Conservation (phyloP, 2,329 filamentous ascomycete species). For the Phialophora verrucosa region DNA sequence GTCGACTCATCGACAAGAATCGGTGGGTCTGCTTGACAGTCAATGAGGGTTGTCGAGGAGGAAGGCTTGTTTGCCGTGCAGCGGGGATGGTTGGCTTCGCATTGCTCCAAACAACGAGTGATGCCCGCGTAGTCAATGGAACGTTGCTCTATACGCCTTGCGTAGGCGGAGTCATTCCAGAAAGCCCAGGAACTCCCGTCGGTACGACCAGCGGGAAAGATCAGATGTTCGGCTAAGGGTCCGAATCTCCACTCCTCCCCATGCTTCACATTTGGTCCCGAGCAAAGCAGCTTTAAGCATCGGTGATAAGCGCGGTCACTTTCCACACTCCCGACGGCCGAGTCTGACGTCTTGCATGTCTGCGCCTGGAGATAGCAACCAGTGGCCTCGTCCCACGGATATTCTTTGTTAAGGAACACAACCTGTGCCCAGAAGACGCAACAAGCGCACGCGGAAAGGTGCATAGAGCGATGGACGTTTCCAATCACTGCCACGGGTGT, state of each 20-base stretch:
- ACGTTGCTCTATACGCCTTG: background rate
- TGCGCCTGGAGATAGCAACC: slow-evolving; percentile 3
- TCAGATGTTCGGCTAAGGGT: slow-evolving; percentile 10
- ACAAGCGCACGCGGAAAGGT: background rate
- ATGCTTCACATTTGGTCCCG: slow-evolving; percentile 1
- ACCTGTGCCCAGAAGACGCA: slow-evolving; percentile 11
- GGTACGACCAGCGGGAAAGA: slow-evolving; percentile 3
- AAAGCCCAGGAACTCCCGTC: slow-evolving; percentile 5
- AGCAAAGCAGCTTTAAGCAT: slow-evolving; percentile 8
- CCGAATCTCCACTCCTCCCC: slow-evolving; percentile 6
- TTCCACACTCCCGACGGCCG: background rate
- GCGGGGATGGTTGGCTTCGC: background rate
- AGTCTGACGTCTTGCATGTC: background rate
- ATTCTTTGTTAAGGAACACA: slow-evolving; percentile 12
- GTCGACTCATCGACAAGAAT: slow-evolving; percentile 1
- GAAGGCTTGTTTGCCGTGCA: background rate
- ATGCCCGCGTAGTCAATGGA: slow-evolving; percentile 6
- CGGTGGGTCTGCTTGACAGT: background rate
- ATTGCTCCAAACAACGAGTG: background rate
- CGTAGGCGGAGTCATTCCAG: background rate
- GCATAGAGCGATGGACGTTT: background rate
- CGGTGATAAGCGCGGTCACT: background rate
- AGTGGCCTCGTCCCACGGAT: background rate
- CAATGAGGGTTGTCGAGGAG: background rate
- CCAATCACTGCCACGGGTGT: slow-evolving; percentile 2